Evolutionary conservation across 441 rosid species (phyloP), one percentile per base, ranked within the genome.

Genomic region (Aleurites moluccanus): DNA sequence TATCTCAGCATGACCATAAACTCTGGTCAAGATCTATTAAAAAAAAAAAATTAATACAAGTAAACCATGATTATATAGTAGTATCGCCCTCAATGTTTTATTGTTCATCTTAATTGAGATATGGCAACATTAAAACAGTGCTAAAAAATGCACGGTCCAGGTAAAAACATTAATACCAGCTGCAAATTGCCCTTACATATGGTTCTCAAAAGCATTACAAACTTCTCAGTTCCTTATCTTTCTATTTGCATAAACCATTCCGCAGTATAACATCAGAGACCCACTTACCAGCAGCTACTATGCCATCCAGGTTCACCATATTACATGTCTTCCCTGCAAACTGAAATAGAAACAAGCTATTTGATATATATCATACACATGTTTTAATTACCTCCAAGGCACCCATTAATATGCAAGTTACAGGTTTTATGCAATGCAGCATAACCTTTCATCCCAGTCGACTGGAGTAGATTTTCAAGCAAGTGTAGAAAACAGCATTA

Each of bases 321-420:
- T 69, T 73, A 74, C 56, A 73, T 61, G 75, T 14, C 72, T 52
- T 35, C 67, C 87, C 87, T 80, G 87, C 82, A 84, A 75, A 69
- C 76, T 69, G 53, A 64, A 73, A 80, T 77, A 63, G n/a, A 64
- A 62, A 75, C n/a, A 79, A 27, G 61, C 79, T 70, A 80, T 65
- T 72, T 2, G 45, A 71, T 6, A 38, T 25, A 64, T 47, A 67
- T 70, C 42, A 78, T 52, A 55, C 8, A 55, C 62, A 69, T 78
- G 25, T 50, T 20, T 72, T 40, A 62, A 74, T 81, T 83, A 83
- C 82, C 84, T 83, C 70, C 50, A 15, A 9, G 49, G 66, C 69
- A 73, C 67, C 73, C 75, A 27, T 14, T 73, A 27, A 57, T 50
- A 70, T 64, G 60, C 73, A 59, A 60, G 73, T 75, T 75, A 74